Evolutionary conservation across 177 flowering plant genomes (phyloP), one percentile per base, ranked within the genome.

Genomic region (Vitis hybrid): DNA sequence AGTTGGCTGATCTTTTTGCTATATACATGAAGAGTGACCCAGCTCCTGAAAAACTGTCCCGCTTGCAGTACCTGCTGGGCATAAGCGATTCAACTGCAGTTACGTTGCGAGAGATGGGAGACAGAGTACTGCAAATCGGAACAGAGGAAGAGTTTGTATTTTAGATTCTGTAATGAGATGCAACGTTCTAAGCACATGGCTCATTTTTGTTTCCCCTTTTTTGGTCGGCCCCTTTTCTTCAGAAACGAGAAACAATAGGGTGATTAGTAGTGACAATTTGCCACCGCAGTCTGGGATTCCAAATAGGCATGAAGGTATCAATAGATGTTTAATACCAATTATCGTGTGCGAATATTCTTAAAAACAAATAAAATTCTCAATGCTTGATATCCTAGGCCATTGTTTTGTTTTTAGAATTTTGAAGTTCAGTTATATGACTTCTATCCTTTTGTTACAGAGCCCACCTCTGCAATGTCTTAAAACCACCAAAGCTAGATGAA

Each of bases 21-120:
- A 78, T 87, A 58, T 96, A 92, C 82, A 6, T 74, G 68, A 89
- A 85, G 75, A 88, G 82, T 65, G 84, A 88, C 4, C 84, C 91
- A 27, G 78, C 86, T 10, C 77, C 91, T 0, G 97, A 91, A 73
- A 96, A 92, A 61, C 62, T 87, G 24, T 81, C 89, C 2, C 92
- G 99, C 40, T 69, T 96, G 70, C 97, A 96, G 75, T 87, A 87
- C 71, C 79, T 96, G 32, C 84, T 96, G 68, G 88, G 90, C 64
- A 85, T 96, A 67, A 80, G 80, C 65, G 97, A 93, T 74, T 77
- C 93, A 0, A 76, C 89, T 0, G 97, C 90, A 12, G 86, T 74
- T 16, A 78, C 91, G 56, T 60, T 90, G 46, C 75, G 75, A 70
- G 89, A 77, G 50, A 82, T 70, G 84, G 85, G 79, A 54, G 93